Conservation (phyloP, 352 stramenopile genomes). For the Phytophthora brassicae region DNA sequence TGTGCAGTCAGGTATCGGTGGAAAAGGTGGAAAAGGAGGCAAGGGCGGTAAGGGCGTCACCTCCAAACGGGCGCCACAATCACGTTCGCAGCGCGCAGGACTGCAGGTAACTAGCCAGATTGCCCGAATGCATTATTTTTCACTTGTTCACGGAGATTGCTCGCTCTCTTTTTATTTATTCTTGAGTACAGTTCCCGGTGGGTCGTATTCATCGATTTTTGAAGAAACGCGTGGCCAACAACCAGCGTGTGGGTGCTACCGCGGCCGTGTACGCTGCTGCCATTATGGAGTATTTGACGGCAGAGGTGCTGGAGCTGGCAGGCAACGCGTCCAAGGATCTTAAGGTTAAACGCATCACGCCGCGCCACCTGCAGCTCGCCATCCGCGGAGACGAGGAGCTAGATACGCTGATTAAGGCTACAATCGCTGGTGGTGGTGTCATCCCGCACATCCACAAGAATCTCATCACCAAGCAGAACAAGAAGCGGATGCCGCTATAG, state of each 20-base stretch:
- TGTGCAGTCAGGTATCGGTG: conserved; percentile 79
- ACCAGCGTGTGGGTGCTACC: conserved; percentile 98
- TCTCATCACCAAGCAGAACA: conserved; percentile 98
- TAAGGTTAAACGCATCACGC: conserved; percentile 98
- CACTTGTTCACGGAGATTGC: conserved; percentile 4
- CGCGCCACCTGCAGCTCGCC: conserved; percentile 98
- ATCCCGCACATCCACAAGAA: conserved; percentile 99
- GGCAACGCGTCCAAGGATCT: conserved; percentile 97
- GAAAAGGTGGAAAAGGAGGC: conserved; percentile 96
- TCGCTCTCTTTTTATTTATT: conserved; percentile 3
- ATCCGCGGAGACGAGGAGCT: conserved; percentile 99
- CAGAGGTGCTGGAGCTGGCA: conserved; percentile 99
- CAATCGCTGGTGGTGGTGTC: conserved; percentile 99
- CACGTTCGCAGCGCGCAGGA: conserved; percentile 96
- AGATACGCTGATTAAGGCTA: conserved; percentile 99
- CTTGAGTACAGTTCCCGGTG: conserved; percentile 95
- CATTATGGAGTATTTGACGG: conserved; percentile 99
- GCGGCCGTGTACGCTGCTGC: conserved; percentile 99
- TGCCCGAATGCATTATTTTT: neutral
- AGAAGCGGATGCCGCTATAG: conserved; percentile 85
- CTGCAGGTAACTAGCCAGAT: conserved; percentile 82
- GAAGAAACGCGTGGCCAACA: conserved; percentile 98
- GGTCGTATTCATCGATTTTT: conserved; percentile 99
- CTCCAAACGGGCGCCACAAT: conserved; percentile 99
- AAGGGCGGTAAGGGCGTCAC: conserved; percentile 99